Evolutionary conservation across 306 rosid genomes (phyloP).

Genomic region (Acmispon strigosus): DNA sequence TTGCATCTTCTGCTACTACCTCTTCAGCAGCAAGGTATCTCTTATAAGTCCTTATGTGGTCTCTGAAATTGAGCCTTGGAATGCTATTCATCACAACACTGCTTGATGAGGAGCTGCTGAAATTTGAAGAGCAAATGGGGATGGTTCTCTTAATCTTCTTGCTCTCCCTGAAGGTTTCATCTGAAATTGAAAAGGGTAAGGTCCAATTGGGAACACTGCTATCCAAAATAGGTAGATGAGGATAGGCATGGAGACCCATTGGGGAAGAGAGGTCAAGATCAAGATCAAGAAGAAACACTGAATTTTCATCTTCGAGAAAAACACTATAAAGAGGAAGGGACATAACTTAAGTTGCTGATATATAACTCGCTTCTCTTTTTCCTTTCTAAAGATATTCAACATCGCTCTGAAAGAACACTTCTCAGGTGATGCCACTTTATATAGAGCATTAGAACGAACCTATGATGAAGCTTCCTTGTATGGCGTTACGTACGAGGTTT

Average conservation of each 20-base stretch:
- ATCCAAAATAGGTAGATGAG: conserved; percentile 13
- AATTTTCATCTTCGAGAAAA: conserved; percentile 15
- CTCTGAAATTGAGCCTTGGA: conserved; percentile 45
- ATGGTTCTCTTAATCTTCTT: conserved; percentile 40
- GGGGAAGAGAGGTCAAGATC: not conserved
- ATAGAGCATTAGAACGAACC: not conserved
- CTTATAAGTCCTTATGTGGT: conserved; percentile 58
- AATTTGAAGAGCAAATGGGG: conserved; percentile 16
- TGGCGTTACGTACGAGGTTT: not conserved
- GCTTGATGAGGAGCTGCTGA: not conserved
- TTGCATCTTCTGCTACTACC: conserved; percentile 26
- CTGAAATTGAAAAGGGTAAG: conserved; percentile 27
- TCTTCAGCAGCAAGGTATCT: conserved; percentile 62
- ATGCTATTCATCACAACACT: conserved; percentile 38
- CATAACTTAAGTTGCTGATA: conserved; percentile 20
- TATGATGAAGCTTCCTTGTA: not conserved
- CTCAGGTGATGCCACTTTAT: conserved; percentile 3
- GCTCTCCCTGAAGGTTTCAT: conserved; percentile 33
- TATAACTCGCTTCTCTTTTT: not conserved
- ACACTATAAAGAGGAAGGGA: conserved; percentile 8
- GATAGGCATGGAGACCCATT: conserved; percentile 21
- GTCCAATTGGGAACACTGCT: not conserved
- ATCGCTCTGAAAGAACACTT: conserved; percentile 28
- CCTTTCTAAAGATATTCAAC: conserved; percentile 36
- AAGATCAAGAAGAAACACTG: not conserved